Evolutionary conservation across 768 basidiomycete genomes (phyloP).

Genomic region (Mycena venus): DNA sequence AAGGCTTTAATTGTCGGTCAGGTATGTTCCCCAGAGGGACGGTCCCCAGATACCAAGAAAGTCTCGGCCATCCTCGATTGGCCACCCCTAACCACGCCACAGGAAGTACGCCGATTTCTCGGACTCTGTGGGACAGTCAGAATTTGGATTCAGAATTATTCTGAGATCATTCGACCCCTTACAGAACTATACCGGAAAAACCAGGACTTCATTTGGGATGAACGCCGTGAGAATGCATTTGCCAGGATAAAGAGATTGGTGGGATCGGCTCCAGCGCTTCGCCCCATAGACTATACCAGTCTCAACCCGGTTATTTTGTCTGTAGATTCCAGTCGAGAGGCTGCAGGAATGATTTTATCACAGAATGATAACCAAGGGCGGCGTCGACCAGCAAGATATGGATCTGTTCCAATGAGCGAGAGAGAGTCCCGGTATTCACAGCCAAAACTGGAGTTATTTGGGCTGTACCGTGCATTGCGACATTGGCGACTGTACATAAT

Average conservation of each 20-base stretch:
- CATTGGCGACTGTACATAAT: neutral
- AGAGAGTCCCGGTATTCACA: neutral
- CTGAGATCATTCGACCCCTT: too few species aligned
- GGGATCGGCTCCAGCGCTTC: conserved; percentile 36
- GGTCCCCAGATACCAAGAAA: conserved; percentile 40
- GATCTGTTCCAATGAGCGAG: neutral
- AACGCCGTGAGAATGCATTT: conserved; percentile 38
- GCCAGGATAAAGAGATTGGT: conserved; percentile 29
- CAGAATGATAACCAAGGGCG: conserved; percentile 26
- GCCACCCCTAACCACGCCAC: conserved; percentile 26
- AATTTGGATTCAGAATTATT: conserved; percentile 39
- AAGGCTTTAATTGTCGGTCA: conserved; percentile 47
- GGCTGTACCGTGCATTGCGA: neutral
- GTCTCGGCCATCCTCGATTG: conserved; percentile 44
- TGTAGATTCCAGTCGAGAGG: neutral
- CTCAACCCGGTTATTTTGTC: neutral
- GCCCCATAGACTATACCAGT: conserved; percentile 47
- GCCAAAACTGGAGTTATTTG: neutral
- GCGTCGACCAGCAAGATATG: conserved; percentile 31
- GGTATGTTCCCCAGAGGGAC: conserved; percentile 46
- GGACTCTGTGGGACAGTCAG: conserved; percentile 40
- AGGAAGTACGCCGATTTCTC: conserved; percentile 39
- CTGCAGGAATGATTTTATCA: conserved; percentile 19
- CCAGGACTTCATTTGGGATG: conserved; percentile 43
- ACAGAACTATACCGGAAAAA: conserved; percentile 31